phyloP scores from a whole-genome alignment of 2,329 filamentous ascomycete genomes.

The Sporothrix dimorphospora region DNA sequence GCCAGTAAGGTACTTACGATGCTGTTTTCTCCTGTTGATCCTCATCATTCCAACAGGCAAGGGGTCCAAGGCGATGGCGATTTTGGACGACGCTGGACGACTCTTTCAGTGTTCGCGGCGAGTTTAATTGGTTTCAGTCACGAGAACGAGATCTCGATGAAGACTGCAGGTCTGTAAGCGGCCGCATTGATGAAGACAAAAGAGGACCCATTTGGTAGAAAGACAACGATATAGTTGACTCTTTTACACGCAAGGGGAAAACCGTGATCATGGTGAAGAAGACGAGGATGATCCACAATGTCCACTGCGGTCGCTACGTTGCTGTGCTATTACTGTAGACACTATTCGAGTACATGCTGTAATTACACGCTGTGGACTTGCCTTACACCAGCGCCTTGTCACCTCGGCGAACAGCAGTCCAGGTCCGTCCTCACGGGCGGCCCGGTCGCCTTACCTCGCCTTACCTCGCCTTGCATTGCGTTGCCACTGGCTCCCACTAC shows the following conservation, averaged over 20 bases:
- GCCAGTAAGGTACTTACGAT: neutral
- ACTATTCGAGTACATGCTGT: too few species aligned
- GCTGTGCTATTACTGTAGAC: too few species aligned
- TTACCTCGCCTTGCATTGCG: too few species aligned
- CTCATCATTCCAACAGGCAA: neutral
- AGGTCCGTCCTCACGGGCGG: neutral
- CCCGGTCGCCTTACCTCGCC: too few species aligned
- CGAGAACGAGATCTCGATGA: neutral
- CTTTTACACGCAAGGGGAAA: slow-evolving; percentile 14
- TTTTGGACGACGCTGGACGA: neutral
- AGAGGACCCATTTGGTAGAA: neutral
- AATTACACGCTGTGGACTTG: too few species aligned
- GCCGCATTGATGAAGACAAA: neutral
- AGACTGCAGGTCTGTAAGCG: neutral
- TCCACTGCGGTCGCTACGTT: too few species aligned
- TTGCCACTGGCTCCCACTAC: neutral
- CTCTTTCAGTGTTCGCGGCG: neutral
- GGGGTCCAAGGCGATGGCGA: neutral
- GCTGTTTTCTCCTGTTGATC: slow-evolving; percentile 10
- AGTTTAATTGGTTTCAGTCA: neutral
- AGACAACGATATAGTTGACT: slow-evolving; percentile 7
- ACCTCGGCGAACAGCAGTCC: neutral
- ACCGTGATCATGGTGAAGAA: neutral
- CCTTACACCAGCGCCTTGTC: neutral
- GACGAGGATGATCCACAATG: neutral